Percentiles rank a stretch among this genome's conserved stretches.
phyloP scores from a whole-genome alignment of 2,329 filamentous ascomycete genomes.

The Mycosphaerella sp. region DNA sequence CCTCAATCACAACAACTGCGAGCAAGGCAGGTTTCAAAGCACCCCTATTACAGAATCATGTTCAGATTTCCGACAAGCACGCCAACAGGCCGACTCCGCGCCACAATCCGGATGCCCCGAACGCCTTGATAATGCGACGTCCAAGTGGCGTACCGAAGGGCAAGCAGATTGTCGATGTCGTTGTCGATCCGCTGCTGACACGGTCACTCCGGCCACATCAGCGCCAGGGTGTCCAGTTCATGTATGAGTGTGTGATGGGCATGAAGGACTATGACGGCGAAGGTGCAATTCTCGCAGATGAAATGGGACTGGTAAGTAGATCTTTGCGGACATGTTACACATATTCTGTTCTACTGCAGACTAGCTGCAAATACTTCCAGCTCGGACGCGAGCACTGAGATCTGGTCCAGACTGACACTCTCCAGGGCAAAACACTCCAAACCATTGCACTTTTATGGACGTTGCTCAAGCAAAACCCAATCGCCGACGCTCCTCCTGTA shows the following conservation, averaged over 20 bases:
- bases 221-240: conserved; percentile 61
- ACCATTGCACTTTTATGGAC: conserved; percentile 69
- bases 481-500: conserved; percentile 53
- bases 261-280: conserved; percentile 60
- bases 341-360: no score
- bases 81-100: conserved; percentile 52
- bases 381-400: no score
- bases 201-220: conserved; percentile 63
- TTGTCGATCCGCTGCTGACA: conserved; percentile 60
- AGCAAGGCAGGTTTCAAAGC: conserved; percentile 49
- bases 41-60: conserved; percentile 50
- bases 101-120: conserved; percentile 55
- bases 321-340: no score
- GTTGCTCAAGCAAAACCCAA: conserved; percentile 63
- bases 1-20: conserved; percentile 38
- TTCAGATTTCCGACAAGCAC: conserved; percentile 38
- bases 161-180: conserved; percentile 64
- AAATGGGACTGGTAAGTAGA: conserved; percentile 55
- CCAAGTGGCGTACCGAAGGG: conserved; percentile 51
- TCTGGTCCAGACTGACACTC: no score
- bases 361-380: no score
- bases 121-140: conserved; percentile 62
- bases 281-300: conserved; percentile 66
- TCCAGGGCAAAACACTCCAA: conserved; percentile 61
- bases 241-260: conserved; percentile 73